Evolutionary conservation across 176 grass and related monocot genomes (phyloP), one percentile per base, ranked within the genome.

Genomic region (Typha latifolia): DNA sequence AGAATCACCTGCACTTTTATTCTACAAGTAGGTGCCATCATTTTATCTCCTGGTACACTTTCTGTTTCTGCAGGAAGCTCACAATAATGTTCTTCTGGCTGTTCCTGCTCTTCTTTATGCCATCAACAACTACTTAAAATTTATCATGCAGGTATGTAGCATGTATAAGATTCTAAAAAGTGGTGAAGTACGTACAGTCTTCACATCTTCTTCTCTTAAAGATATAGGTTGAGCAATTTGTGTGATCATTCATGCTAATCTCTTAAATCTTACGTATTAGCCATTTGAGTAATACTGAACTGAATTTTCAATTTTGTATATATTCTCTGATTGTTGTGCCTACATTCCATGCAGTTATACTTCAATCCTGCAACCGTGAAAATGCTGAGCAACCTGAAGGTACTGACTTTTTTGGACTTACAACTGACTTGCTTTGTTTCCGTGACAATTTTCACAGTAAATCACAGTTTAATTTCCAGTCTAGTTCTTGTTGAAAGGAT

Each of bases 311-410:
- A 47, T 47, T 32, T 72, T 15, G 20, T 81, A 18, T 37, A 80
- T 69, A 32, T 73, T 59, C 63, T 70, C 68, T 95, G 64, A 86
- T 64, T 66, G 59, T 62, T 75, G n/a, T 14, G 78, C 59, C 10
- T 74, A 48, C 69, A 66, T 61, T 53, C 74, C 82, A 4, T 91
- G 82, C 85, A 96, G 92, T 83, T 96, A 62, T 91, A 96, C 68
- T 96, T 96, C 82, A 96, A 96, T 81, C 92, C 92, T 13, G 88
- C 92, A 21, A 96, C 88, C 4, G 92, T 96, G 71, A 96, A 96
- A 85, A 96, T 96, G 92, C 76, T 96, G 75, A 72, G 92, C 75
- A 96, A 96, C 74, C 80, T 96, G 22, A 96, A 96, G 87, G 88
- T 91, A 86, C 43, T 49, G 3, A 14, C 9, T 9, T 64, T 51